Evolutionary conservation across 148 eudicot genomes (phyloP).

Genomic region (Diospyros lotus): DNA sequence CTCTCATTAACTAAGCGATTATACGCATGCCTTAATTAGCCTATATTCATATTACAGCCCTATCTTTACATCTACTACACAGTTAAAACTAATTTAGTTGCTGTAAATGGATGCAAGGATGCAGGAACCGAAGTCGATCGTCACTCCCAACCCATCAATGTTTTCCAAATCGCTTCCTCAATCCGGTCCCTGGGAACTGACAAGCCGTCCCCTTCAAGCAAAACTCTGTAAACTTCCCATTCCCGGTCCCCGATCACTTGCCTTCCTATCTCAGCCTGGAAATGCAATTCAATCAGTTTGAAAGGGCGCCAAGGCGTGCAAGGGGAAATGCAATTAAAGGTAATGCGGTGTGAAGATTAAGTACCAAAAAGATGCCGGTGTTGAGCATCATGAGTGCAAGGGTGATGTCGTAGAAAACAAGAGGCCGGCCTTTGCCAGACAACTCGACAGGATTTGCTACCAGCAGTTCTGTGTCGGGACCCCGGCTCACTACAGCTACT

Average conservation of each 20-base stretch:
- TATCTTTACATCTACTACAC: too few species aligned
- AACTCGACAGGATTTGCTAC: slow-evolving; percentile 53
- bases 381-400: slow-evolving; percentile 48
- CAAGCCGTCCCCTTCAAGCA: slow-evolving; percentile 32
- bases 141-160: slow-evolving; percentile 42
- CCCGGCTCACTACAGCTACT: slow-evolving; percentile 40
- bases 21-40: too few species aligned
- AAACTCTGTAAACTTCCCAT: slow-evolving; percentile 41
- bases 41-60: too few species aligned
- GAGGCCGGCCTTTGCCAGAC: slow-evolving; percentile 50
- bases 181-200: slow-evolving; percentile 21
- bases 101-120: too few species aligned
- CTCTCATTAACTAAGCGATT: too few species aligned
- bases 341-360: background rate
- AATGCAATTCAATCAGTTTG: background rate
- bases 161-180: slow-evolving; percentile 32
- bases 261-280: slow-evolving; percentile 42
- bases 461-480: slow-evolving; percentile 47
- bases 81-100: too few species aligned
- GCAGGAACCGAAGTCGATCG: background rate
- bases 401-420: slow-evolving; percentile 47
- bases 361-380: slow-evolving; percentile 40
- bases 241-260: slow-evolving; percentile 35
- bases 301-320: background rate
- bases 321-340: background rate